A percentile compares a stretch with the other conserved stretches of the same genome.
These are phyloP conservation scores for Zizania palustris DNA, from an alignment of 202 grass and related monocot genomes.

Conservation along the genomic window DNA sequence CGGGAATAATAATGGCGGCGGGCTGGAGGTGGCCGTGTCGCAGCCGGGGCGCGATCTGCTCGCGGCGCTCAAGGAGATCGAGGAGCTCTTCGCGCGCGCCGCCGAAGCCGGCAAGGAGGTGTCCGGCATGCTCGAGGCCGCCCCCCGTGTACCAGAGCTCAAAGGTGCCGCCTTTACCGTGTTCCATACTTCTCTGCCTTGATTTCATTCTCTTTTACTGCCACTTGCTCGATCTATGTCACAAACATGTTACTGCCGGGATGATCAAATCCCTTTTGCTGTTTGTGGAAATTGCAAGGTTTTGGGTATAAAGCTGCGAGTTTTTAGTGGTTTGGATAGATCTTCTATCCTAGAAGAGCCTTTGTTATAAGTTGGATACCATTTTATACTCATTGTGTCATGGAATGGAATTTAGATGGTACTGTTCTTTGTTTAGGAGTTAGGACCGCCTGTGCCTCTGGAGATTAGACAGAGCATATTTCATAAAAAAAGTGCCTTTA, in stretches of 20 bases:
- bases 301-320: conserved; percentile 33
- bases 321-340: conserved; percentile 28
- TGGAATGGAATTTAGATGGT: conserved; percentile 43
- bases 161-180: conserved; percentile 76
- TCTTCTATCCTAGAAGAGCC: conserved; percentile 34
- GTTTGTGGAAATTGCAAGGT: conserved; percentile 39
- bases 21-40: conserved; percentile 74
- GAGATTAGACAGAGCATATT: conserved; percentile 45
- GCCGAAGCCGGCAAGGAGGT: conserved; percentile 82
- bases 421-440: conserved; percentile 62
- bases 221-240: conserved; percentile 35
- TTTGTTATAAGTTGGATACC: conserved; percentile 27
- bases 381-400: conserved; percentile 42
- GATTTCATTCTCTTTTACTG: conserved; percentile 16
- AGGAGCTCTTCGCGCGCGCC: conserved; percentile 78
- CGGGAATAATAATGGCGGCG: conserved; percentile 47
- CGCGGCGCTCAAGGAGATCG: conserved; percentile 78
- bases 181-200: not conserved
- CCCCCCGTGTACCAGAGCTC: conserved; percentile 57
- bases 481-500: conserved; percentile 66
- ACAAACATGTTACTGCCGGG: not conserved
- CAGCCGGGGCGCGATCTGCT: conserved; percentile 79
- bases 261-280: conserved; percentile 38
- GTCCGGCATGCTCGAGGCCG: conserved; percentile 81
- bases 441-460: conserved; percentile 49